phyloP scores from a whole-genome alignment of 2,329 filamentous ascomycete genomes.

The Xylaria hypoxylon region DNA sequence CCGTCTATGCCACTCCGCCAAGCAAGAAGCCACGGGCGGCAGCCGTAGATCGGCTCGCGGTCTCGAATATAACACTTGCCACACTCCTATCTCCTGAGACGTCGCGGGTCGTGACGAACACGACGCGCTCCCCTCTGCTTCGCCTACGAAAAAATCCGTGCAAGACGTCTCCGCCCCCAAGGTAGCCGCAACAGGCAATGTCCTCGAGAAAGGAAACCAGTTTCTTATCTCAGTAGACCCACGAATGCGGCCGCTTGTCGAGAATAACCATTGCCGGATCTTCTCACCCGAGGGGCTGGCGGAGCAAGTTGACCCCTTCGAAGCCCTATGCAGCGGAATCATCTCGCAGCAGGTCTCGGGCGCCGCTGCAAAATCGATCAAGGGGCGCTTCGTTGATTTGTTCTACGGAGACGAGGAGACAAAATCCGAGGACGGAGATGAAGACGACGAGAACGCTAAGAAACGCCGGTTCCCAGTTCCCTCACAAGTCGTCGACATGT shows the following conservation, averaged over 20 bases:
- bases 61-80: conserved; percentile 75
- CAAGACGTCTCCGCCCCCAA: conserved; percentile 45
- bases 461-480: conserved; percentile 76
- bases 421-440: conserved; percentile 22
- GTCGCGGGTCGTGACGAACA: conserved; percentile 69
- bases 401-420: conserved; percentile 61
- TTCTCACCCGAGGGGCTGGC: conserved; percentile 87
- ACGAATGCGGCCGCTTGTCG: conserved; percentile 77
- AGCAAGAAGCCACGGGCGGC: conserved; percentile 57
- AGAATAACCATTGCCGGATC: conserved; percentile 78
- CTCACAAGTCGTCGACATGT: conserved; percentile 72
- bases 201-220: conserved; percentile 80
- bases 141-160: conserved; percentile 58
- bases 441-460: conserved; percentile 15
- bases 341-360: conserved; percentile 97
- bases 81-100: conserved; percentile 78
- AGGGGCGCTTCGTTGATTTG: conserved; percentile 81
- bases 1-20: conserved; percentile 44
- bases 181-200: conserved; percentile 72
- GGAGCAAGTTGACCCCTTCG: conserved; percentile 89
- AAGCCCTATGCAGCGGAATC: conserved; percentile 84
- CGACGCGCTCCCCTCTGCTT: conserved; percentile 50
- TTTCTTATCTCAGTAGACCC: conserved; percentile 80
- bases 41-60: conserved; percentile 66
- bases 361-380: conserved; percentile 89